phyloP scores from a whole-genome alignment of 192 early-diverging fungal genomes.

The Coemansia sp. region DNA sequence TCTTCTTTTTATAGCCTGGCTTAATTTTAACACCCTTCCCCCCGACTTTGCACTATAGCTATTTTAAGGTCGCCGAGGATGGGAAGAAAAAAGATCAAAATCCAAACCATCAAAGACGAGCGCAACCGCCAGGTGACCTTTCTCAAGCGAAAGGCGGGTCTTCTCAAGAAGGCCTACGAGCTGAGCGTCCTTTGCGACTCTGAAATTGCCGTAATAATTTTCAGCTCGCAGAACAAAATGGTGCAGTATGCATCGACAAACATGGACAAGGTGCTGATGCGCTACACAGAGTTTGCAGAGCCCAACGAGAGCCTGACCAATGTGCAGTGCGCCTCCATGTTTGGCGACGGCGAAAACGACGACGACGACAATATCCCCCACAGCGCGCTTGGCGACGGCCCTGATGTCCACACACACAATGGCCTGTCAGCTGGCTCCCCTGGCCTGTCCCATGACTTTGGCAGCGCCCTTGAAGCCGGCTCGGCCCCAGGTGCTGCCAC shows the following conservation, averaged over 20 bases:
- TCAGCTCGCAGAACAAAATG: constrained; percentile 89
- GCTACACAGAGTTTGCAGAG: constrained; percentile 71
- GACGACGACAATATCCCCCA: constrained; percentile 31
- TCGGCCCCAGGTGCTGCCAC: neutral
- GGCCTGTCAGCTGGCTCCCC: constrained; percentile 8
- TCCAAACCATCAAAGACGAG: constrained; percentile 85
- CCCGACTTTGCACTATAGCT: neutral
- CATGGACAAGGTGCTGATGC: constrained; percentile 88
- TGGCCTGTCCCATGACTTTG: constrained; percentile 22
- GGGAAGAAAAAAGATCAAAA: constrained; percentile 95
- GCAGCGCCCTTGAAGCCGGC: neutral
- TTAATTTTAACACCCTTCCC: constrained; percentile 1
- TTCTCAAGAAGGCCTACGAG: constrained; percentile 98
- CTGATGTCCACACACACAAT: constrained; percentile 2
- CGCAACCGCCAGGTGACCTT: constrained; percentile 94
- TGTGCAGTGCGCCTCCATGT: constrained; percentile 43
- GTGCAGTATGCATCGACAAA: constrained; percentile 91
- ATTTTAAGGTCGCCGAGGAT: constrained; percentile 45
- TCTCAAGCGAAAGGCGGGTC: constrained; percentile 87
- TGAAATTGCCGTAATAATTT: constrained; percentile 93
- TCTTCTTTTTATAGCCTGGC: neutral
- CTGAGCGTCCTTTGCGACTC: constrained; percentile 91
- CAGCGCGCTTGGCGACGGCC: constrained; percentile 17
- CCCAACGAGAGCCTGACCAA: constrained; percentile 61
- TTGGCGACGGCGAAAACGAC: constrained; percentile 37